A percentile compares a stretch with the other conserved stretches of the same genome.
phyloP scores from a whole-genome alignment of 2,329 filamentous ascomycete genomes.

The Penicillium sp. region DNA sequence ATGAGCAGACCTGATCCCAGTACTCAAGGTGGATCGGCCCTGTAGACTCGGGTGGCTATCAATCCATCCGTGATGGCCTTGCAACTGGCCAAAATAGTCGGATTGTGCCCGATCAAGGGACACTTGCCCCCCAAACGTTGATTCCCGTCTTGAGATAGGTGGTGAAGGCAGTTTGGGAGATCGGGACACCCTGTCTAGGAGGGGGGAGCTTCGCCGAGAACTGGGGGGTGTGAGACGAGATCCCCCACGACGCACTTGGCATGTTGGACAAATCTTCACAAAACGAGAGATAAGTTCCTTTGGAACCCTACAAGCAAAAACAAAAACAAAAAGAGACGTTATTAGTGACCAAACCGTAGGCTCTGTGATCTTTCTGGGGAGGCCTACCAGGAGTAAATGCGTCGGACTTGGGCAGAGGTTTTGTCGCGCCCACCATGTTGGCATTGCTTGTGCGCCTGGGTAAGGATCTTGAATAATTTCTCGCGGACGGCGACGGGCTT shows the following conservation, averaged over 20 bases:
- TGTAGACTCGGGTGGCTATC: conserved; percentile 28
- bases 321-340: not conserved
- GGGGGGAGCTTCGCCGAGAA: conserved; percentile 41
- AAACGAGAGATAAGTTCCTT: conserved; percentile 54
- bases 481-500: conserved; percentile 55
- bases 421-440: conserved; percentile 55
- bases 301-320: conserved; percentile 44
- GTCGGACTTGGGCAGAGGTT: conserved; percentile 52
- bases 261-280: conserved; percentile 52
- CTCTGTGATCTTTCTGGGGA: not conserved
- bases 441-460: conserved; percentile 51
- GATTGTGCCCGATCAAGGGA: conserved; percentile 28
- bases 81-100: conserved; percentile 31
- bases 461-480: conserved; percentile 53
- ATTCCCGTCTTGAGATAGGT: conserved; percentile 37
- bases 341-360: not conserved
- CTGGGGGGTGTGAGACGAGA: conserved; percentile 43
- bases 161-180: conserved; percentile 40
- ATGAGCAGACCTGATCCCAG: conserved; percentile 25
- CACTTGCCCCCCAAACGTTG: conserved; percentile 30
- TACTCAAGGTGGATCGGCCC: conserved; percentile 21
- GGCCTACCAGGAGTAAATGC: conserved; percentile 51
- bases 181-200: conserved; percentile 32
- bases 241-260: conserved; percentile 48
- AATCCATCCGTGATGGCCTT: conserved; percentile 30